Evolutionary conservation across 2,329 filamentous ascomycete genomes (phyloP).

Genomic region (Hymenoscyphus albidus): DNA sequence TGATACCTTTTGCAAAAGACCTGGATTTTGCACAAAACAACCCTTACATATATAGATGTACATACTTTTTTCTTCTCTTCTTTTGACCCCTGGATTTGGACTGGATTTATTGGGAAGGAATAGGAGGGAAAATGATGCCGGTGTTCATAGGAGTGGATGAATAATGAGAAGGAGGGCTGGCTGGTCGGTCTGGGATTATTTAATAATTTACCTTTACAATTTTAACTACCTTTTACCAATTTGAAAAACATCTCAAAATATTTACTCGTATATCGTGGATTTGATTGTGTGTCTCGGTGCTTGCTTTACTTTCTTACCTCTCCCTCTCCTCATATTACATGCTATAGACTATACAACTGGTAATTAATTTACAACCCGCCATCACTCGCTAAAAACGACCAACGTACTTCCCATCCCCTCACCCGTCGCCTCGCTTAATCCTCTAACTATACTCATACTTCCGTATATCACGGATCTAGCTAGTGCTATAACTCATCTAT

Average conservation of each 20-base stretch:
- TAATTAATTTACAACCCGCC: too few relatives aligned
- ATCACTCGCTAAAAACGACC: too few relatives aligned
- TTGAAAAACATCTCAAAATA: background rate
- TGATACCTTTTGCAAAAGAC: background rate
- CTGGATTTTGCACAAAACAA: background rate
- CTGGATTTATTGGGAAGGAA: background rate
- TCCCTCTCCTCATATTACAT: too few relatives aligned
- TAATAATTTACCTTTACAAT: background rate
- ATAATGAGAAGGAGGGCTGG: background rate
- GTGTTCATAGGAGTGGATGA: background rate
- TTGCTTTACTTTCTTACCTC: background rate
- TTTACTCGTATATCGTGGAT: background rate
- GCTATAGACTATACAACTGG: too few relatives aligned
- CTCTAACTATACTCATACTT: too few relatives aligned
- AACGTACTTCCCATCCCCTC: too few relatives aligned
- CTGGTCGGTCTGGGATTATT: background rate
- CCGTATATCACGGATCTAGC: too few relatives aligned
- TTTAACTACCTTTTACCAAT: background rate
- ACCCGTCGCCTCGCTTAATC: too few relatives aligned
- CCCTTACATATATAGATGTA: conserved; percentile 9
- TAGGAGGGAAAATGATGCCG: background rate
- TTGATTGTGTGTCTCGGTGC: background rate
- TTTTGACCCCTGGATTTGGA: background rate
- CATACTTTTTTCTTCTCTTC: conserved; percentile 5
- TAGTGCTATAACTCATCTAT: too few relatives aligned